These are phyloP conservation scores for Termitomyces eurrhizus DNA, from an alignment of 768 basidiomycete genomes.

Conservation along the genomic window DNA sequence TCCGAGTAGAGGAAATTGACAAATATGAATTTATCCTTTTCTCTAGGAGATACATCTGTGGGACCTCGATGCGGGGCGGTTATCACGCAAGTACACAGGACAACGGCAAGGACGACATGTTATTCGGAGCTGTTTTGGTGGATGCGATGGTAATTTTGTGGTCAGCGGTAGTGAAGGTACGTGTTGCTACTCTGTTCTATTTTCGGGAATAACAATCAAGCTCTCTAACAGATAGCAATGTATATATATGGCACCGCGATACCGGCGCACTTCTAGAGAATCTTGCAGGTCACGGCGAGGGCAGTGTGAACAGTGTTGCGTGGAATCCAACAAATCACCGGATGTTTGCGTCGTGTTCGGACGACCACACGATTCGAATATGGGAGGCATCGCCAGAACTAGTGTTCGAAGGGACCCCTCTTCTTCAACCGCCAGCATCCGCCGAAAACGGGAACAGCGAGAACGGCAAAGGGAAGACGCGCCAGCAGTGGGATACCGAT, in stretches of 20 bases:
- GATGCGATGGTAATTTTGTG: constrained; percentile 82
- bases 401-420: constrained; percentile 17
- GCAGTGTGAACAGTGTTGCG: constrained; percentile 92
- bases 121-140: constrained; percentile 93
- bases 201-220: constrained; percentile 10
- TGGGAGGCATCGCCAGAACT: constrained; percentile 60
- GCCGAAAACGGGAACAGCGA: constrained; percentile 54
- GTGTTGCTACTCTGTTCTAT: constrained; percentile 17
- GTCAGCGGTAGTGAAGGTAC: constrained; percentile 94
- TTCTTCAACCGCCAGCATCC: constrained; percentile 18
- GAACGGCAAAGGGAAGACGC: constrained; percentile 64
- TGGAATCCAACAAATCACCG: constrained; percentile 90
- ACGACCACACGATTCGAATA: constrained; percentile 87
- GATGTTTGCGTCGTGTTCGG: constrained; percentile 96
- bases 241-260: constrained; percentile 95
- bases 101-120: constrained; percentile 83
- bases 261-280: constrained; percentile 80
- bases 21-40: constrained; percentile 12
- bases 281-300: constrained; percentile 82
- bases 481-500: constrained; percentile 40
- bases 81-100: constrained; percentile 80
- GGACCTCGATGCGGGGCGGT: constrained; percentile 66
- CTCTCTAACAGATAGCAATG: constrained; percentile 66
- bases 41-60: constrained; percentile 87
- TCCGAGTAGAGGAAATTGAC: constrained; percentile 6